Percentiles rank a stretch among this genome's conserved stretches.
Evolutionary conservation across 441 rosid species (phyloP).

Genomic region (Adansonia grandidieri): DNA sequence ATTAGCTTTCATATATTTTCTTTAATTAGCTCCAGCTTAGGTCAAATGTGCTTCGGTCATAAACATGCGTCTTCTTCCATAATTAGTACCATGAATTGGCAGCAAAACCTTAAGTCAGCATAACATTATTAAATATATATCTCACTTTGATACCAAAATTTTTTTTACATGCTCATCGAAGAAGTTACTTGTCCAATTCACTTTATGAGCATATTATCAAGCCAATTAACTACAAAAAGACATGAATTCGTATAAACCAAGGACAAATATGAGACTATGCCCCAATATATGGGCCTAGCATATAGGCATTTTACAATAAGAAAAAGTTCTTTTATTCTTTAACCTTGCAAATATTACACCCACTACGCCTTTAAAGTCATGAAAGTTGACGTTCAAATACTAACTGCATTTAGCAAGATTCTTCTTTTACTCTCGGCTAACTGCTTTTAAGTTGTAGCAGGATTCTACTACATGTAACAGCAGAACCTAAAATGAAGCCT

Average conservation of each 20-base stretch:
- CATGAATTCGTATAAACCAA: no score
- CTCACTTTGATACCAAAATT: background rate
- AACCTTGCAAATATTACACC: background rate
- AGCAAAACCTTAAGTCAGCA: background rate
- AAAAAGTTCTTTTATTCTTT: no score
- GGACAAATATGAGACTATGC: no score
- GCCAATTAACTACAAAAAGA: background rate
- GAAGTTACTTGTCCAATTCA: background rate
- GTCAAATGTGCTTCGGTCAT: background rate
- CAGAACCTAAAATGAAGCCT: slow-evolving; percentile 17
- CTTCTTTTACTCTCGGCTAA: background rate
- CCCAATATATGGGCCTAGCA: no score
- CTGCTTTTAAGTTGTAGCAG: background rate
- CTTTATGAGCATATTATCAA: background rate
- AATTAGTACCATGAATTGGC: background rate
- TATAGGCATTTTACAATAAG: no score
- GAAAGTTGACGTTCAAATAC: background rate
- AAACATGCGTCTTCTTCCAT: background rate
- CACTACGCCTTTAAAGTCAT: background rate
- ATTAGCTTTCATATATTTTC: background rate
- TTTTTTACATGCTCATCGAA: background rate
- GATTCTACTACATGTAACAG: background rate
- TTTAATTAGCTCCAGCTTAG: background rate
- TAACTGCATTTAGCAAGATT: background rate
- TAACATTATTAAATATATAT: background rate